These are phyloP conservation scores for Mortierella sp. DNA, from an alignment of 371 early-diverging fungal genomes.

Conservation along the genomic window DNA sequence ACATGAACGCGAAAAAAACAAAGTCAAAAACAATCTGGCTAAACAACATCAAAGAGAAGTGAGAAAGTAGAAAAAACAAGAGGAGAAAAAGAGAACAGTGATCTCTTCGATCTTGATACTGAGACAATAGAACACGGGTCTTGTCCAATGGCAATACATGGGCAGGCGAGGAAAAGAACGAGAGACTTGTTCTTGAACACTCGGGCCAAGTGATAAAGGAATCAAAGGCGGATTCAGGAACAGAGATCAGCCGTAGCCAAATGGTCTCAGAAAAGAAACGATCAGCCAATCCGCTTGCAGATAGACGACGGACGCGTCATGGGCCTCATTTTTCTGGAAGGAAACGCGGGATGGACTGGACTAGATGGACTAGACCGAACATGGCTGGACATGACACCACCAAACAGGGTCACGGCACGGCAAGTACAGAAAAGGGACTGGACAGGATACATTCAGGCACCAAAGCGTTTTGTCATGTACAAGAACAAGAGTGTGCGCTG, in stretches of 20 bases:
- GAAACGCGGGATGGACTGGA: neutral
- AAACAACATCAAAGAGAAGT: neutral
- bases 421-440: neutral
- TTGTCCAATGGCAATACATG: neutral
- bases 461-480: neutral
- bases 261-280: conserved; percentile 1
- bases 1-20: neutral
- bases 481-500: neutral
- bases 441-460: neutral
- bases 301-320: neutral
- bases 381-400: no score
- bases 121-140: neutral
- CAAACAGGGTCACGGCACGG: neutral
- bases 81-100: no score
- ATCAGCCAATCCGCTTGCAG: neutral
- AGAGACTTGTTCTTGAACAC: neutral
- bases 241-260: neutral
- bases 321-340: neutral
- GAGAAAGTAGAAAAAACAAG: neutral
- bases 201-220: neutral
- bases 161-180: neutral
- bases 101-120: neutral
- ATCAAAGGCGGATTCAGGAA: neutral
- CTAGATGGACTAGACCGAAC: no score
- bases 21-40: neutral